These are phyloP conservation scores for Hyphodiscus hymeniophilus DNA, from an alignment of 495 filamentous ascomycete species.

Conservation along the genomic window DNA sequence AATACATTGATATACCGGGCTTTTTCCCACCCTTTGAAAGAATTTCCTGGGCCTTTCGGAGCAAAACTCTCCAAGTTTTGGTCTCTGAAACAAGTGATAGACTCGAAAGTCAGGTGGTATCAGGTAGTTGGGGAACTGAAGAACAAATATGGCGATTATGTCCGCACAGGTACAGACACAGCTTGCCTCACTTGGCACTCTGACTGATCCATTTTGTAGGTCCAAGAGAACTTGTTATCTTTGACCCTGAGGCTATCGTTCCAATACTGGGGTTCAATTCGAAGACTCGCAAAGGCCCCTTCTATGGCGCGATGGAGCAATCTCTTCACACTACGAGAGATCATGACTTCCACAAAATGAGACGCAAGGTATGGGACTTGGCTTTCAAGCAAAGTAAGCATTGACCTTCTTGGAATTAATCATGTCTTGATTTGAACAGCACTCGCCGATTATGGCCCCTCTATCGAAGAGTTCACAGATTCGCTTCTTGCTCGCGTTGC, in stretches of 20 bases:
- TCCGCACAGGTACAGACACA: constrained; percentile 2
- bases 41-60: constrained; percentile 36
- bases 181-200: background rate
- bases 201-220: background rate
- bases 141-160: constrained; percentile 12
- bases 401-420: background rate
- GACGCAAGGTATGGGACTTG: constrained; percentile 7
- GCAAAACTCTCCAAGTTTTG: constrained; percentile 12
- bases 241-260: background rate
- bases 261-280: constrained; percentile 1
- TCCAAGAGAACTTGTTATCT: constrained; percentile 6
- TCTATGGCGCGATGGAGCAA: constrained; percentile 9
- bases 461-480: constrained; percentile 4
- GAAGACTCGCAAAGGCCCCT: constrained; percentile 5
- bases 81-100: constrained; percentile 2
- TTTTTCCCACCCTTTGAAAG: constrained; percentile 38
- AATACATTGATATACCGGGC: constrained; percentile 33
- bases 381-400: constrained; percentile 6
- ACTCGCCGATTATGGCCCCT: constrained; percentile 1
- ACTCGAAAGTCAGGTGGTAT: constrained; percentile 8
- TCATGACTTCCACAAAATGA: background rate
- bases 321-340: constrained; percentile 2
- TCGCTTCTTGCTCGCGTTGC: background rate
- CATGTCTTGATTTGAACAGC: background rate
- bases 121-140: constrained; percentile 1